These are phyloP conservation scores for Aspergillus intermedius DNA, from an alignment of 2,329 filamentous ascomycete genomes.

Conservation along the genomic window DNA sequence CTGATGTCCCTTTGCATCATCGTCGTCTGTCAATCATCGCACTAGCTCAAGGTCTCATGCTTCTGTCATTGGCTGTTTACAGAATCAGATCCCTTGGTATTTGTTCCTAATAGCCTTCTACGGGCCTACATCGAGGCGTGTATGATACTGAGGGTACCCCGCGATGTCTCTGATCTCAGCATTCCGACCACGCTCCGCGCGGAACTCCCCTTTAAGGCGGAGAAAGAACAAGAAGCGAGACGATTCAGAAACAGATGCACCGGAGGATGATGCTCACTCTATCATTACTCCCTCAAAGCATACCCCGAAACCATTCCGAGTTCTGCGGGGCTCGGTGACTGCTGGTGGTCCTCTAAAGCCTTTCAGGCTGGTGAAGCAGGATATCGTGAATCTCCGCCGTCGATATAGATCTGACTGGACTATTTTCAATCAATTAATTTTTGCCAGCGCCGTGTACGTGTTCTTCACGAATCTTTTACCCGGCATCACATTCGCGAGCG, in stretches of 20 bases:
- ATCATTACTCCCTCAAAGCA: conserved; percentile 34
- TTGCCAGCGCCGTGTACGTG: conserved; percentile 59
- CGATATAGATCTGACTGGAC: conserved; percentile 51
- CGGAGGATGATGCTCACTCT: conserved; percentile 26
- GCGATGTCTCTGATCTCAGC: conserved; percentile 29
- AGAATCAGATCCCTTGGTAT: too few species aligned
- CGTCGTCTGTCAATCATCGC: background rate
- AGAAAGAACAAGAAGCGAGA: conserved; percentile 10
- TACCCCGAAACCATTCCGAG: conserved; percentile 26
- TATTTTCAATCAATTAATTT: conserved; percentile 57
- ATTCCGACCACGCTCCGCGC: conserved; percentile 27
- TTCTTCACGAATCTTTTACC: conserved; percentile 63
- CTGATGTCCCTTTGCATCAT: background rate
- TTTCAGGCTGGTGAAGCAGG: conserved; percentile 49
- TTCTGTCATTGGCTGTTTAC: background rate
- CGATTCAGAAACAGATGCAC: conserved; percentile 10
- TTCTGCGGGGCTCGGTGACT: conserved; percentile 24
- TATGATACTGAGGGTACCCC: background rate
- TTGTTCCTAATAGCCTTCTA: too few species aligned
- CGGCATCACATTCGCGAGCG: conserved; percentile 61
- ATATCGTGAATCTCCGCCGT: conserved; percentile 41
- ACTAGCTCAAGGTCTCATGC: background rate
- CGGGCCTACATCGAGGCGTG: background rate
- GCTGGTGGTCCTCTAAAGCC: conserved; percentile 43
- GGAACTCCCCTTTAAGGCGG: conserved; percentile 15